Evolutionary conservation across 2,329 filamentous ascomycete species (phyloP).

Genomic region (Fusarium pseudonygamai): DNA sequence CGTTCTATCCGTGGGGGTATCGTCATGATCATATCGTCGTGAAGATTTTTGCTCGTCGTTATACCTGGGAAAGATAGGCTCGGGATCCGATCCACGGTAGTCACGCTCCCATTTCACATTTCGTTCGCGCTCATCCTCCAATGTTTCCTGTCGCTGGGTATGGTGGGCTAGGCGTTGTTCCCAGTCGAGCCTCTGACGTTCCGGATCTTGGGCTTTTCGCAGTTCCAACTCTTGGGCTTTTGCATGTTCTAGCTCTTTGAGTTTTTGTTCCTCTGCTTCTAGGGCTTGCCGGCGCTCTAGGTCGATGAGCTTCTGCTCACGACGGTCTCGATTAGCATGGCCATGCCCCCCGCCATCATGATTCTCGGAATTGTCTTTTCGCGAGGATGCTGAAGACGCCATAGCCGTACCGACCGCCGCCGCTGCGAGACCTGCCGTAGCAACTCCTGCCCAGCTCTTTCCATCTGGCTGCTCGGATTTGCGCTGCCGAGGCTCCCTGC

Average conservation of each 20-base stretch:
- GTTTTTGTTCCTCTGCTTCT: conserved; percentile 29
- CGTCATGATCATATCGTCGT: conserved; percentile 47
- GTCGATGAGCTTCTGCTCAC: conserved; percentile 35
- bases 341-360: conserved; percentile 36
- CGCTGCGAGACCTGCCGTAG: conserved; percentile 59
- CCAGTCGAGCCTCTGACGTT: conserved; percentile 1
- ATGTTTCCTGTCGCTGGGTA: conserved; percentile 26
- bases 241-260: conserved; percentile 35
- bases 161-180: conserved; percentile 14
- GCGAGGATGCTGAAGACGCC: conserved; percentile 39
- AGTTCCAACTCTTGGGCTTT: conserved; percentile 18
- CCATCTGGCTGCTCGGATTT: conserved; percentile 51
- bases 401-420: conserved; percentile 56
- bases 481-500: conserved; percentile 47
- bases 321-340: conserved; percentile 21
- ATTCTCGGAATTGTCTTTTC: conserved; percentile 27
- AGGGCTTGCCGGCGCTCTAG: conserved; percentile 29
- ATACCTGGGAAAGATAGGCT: conserved; percentile 43
- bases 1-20: conserved; percentile 42
- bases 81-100: conserved; percentile 45
- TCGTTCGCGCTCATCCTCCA: conserved; percentile 29
- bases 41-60: conserved; percentile 46
- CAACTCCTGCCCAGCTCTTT: conserved; percentile 54
- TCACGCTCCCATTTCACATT: conserved; percentile 35
- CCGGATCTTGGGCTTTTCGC: neutral